phyloP scores from a whole-genome alignment of 768 basidiomycete species.

The Nidularia sp. region DNA sequence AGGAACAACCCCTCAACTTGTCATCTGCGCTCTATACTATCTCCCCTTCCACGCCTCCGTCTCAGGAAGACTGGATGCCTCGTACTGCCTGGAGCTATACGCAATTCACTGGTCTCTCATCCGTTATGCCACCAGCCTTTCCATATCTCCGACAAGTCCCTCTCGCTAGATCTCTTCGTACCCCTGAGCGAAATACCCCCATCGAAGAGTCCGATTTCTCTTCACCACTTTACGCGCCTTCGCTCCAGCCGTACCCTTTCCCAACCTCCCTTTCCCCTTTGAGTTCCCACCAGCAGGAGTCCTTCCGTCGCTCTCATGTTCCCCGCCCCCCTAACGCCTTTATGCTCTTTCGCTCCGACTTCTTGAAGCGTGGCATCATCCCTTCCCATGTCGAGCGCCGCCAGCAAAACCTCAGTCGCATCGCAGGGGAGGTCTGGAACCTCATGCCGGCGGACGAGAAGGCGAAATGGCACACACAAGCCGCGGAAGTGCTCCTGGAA shows the following conservation, averaged over 20 bases:
- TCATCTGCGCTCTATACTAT: neutral
- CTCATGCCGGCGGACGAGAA: slow-evolving; percentile 43
- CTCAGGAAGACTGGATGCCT: neutral
- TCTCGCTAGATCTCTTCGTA: slow-evolving; percentile 4
- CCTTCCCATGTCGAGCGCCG: slow-evolving; percentile 51
- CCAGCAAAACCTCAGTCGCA: slow-evolving; percentile 69
- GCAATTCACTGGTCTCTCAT: neutral
- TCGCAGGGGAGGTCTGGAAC: slow-evolving; percentile 70
- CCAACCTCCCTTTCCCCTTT: slow-evolving; percentile 1
- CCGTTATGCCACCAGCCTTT: neutral
- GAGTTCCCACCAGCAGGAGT: slow-evolving; percentile 2
- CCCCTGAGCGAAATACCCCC: no score
- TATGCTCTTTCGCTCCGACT: slow-evolving; percentile 74
- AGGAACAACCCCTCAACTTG: neutral
- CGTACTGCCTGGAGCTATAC: neutral
- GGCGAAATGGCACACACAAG: slow-evolving; percentile 39
- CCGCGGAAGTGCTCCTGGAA: slow-evolving; percentile 38
- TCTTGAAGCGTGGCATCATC: slow-evolving; percentile 46
- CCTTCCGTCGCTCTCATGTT: slow-evolving; percentile 35
- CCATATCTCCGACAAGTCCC: neutral
- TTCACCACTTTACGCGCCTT: neutral
- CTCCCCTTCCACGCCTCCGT: neutral
- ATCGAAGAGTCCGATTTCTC: no score
- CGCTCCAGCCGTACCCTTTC: slow-evolving; percentile 1
- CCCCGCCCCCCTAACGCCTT: slow-evolving; percentile 82